Evolutionary conservation across 169 alveolate species (phyloP), one percentile per base, ranked within the genome.

Genomic region (Fabrea salina): DNA sequence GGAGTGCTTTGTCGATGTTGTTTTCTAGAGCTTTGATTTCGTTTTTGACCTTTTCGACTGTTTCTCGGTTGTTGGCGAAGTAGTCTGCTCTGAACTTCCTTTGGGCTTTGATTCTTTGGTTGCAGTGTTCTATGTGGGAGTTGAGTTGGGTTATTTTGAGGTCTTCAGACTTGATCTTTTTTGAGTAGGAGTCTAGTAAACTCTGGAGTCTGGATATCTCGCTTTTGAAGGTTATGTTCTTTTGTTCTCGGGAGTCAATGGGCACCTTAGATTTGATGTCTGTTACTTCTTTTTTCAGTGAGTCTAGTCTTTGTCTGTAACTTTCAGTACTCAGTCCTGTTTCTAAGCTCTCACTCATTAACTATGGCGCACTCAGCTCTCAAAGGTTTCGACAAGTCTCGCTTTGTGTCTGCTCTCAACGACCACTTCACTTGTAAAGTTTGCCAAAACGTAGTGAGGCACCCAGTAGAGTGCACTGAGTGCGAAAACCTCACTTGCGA

Each of bases 21-120:
- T 93, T 93, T 75, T 95, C 98, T 72, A 95, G 86, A 70, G 92
- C 88, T 51, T 91, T 87, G 51, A 95, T 93, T 82, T 95, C 91
- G 82, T 92, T 92, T 32, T 87, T 91, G 27, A 93, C 72, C 49
- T 94, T 90, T 84, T 88, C 91, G 57, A 87, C 83, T 50, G 89
- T 82, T 39, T 88, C 95, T 54, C 85, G 86, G n/a, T 67, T 67
- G 7, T 67, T 70, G 27, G 71, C 80, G 22, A 32, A 44, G 51
- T 32, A 8, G 6, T 70, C 80, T 22, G 53, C 71, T 6, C 47
- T 25, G 27, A 27, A 33, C 33, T 72, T 50, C 11, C 80, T 13
- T 33, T 72, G 54, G 11, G n/a, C 70, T 40, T 72, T 72, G 8
- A 72, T 35, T 5, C 51, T 72, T 51, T 47, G n/a, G 30, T 32